Conservation (phyloP, 805 yeast species). For the Hanseniaspora singularis region DNA sequence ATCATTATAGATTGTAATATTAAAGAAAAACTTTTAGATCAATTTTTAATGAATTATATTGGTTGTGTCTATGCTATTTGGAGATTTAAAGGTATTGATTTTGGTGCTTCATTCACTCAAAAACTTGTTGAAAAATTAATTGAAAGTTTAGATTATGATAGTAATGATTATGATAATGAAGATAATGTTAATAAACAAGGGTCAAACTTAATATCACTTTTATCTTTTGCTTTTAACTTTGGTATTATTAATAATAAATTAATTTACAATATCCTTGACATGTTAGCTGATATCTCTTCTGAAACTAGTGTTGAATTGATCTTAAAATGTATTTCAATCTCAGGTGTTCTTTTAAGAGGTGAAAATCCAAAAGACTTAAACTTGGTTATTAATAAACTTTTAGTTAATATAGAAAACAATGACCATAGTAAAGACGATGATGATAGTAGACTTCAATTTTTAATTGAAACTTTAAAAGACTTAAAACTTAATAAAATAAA, state of each 20-base stretch:
- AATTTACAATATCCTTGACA: slow-evolving; percentile 60
- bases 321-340: slow-evolving; percentile 54
- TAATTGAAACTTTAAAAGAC: slow-evolving; percentile 74
- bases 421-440: slow-evolving; percentile 36
- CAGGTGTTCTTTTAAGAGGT: slow-evolving; percentile 74
- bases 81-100: slow-evolving; percentile 69
- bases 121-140: slow-evolving; percentile 62
- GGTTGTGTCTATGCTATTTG: slow-evolving; percentile 65
- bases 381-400: slow-evolving; percentile 44
- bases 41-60: slow-evolving; percentile 68
- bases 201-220: slow-evolving; percentile 56
- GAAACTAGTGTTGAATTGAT: slow-evolving; percentile 71
- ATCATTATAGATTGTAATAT: slow-evolving; percentile 52
- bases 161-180: slow-evolving; percentile 16
- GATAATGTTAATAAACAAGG: slow-evolving; percentile 32
- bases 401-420: slow-evolving; percentile 21
- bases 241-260: slow-evolving; percentile 63
- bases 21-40: slow-evolving; percentile 59
- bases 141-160: neutral
- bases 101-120: slow-evolving; percentile 81
- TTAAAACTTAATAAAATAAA: slow-evolving; percentile 69
- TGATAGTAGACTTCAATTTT: slow-evolving; percentile 61
- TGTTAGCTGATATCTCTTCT: slow-evolving; percentile 42
- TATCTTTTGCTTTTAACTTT: slow-evolving; percentile 66
- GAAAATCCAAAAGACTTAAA: slow-evolving; percentile 84